Base-by-base conservation (phyloP, 1,284 basidiomycete species). In the Coniferiporia weirii region DNA sequence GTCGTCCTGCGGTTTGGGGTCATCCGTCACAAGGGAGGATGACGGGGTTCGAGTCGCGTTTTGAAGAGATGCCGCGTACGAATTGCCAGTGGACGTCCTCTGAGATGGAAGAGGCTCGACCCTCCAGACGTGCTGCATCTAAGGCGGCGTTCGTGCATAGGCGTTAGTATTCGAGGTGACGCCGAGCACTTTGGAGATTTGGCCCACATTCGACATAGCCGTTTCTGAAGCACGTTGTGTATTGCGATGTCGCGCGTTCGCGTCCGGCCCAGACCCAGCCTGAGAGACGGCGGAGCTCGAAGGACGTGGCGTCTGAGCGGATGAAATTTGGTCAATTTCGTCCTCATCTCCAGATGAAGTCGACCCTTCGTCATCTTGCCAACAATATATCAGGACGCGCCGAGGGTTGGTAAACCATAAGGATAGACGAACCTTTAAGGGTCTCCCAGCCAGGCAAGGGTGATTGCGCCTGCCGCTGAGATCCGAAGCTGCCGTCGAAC, bases 381-480 rank as follows among this genome's bases (percentile, higher is more conserved):
- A 27, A 27, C 27, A 27, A 27, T 27, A 5, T 27, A 27, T 27
- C 27, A 27, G 27, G 27, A 27, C 27, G 27, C 27, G 27, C 27
- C 27, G 27, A 27, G 27, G 27, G 27, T 4, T 8, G n/a, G 44
- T 9, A 46, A 46, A n/a, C 15, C n/a, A 9, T 15, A 15, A 17
- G 19, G 8, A 46, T 48, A 19, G 36, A 48, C 53, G 8, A 20
- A 56, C 54, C 54, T 19, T 34, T 13, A 12, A 56, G 45, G 19
- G 46, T 38, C 19, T 47, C 49, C 38, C 47, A 50, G n/a, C 46
- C 17, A 19, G 56, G 56, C 49, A 50, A 22, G 17, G 44, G 44
- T 15, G 56, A 57, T 15, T 7, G 35, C 47, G 44, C 44, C 19
- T 8, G 13, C 15, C 44, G 12, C 19, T 46, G 44, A 3, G 19